Percentiles rank a stretch among this genome's conserved stretches.
Conservation (phyloP, 768 basidiomycete genomes). For the Leccinum pellstonianum region DNA sequence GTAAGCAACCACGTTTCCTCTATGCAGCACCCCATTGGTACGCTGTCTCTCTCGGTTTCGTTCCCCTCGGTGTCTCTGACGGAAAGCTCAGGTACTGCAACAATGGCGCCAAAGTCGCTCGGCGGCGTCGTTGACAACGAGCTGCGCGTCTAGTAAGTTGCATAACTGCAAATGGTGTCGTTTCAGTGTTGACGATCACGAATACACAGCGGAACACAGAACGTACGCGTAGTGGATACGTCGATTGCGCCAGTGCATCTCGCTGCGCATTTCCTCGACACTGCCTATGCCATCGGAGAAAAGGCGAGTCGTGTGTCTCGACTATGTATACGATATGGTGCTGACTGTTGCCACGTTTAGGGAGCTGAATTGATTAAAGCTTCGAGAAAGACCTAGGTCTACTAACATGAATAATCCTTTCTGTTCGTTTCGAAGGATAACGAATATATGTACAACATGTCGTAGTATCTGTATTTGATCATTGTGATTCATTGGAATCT, state of each 20-base stretch:
- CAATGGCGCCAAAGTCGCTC: conserved; percentile 19
- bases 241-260: conserved; percentile 16
- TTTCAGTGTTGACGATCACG: neutral
- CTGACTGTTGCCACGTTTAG: conserved; percentile 5
- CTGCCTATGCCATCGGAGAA: conserved; percentile 21
- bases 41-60: neutral
- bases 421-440: neutral
- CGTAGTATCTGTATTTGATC: neutral
- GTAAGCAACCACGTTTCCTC: conserved; percentile 1
- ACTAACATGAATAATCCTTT: neutral
- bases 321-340: neutral
- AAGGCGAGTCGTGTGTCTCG: conserved; percentile 2
- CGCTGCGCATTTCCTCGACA: conserved; percentile 17
- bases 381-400: neutral
- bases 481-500: neutral
- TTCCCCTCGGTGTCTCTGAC: neutral
- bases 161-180: neutral
- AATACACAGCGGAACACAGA: conserved; percentile 13
- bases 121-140: conserved; percentile 20
- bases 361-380: conserved; percentile 15
- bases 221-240: conserved; percentile 19
- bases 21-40: conserved; percentile 16
- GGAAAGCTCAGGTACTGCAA: conserved; percentile 11
- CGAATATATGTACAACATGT: neutral
- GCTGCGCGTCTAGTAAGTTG: conserved; percentile 17